These are phyloP conservation scores for Hypomontagnella monticulosa DNA, from an alignment of 495 filamentous ascomycete species.

Conservation along the genomic window DNA sequence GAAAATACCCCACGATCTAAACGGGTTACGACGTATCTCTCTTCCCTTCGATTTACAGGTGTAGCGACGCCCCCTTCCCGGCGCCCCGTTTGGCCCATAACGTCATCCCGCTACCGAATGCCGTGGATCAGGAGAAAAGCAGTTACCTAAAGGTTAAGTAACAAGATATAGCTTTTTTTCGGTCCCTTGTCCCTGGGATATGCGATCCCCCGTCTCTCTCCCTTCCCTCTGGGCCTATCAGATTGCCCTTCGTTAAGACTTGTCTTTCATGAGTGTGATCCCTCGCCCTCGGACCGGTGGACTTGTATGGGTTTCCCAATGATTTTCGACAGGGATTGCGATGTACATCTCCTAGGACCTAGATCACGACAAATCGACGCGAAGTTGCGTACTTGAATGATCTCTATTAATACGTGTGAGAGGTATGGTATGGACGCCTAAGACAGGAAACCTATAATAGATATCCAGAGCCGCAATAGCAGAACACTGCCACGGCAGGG, in stretches of 20 bases:
- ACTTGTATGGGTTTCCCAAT: conserved; percentile 6
- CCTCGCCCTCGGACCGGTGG: conserved; percentile 7
- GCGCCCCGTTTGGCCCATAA: conserved; percentile 28
- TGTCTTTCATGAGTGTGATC: conserved; percentile 4
- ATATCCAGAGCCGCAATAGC: too few relatives aligned
- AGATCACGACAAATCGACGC: conserved; percentile 23
- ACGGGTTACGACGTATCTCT: conserved; percentile 36
- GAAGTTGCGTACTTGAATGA: neutral
- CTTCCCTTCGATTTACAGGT: conserved; percentile 25
- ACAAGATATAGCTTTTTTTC: conserved; percentile 30
- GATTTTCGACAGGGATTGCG: conserved; percentile 9
- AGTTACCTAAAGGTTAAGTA: conserved; percentile 45
- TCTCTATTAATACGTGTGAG: neutral
- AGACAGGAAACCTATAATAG: neutral
- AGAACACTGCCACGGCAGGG: too few relatives aligned
- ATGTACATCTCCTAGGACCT: conserved; percentile 9
- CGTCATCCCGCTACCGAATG: conserved; percentile 39
- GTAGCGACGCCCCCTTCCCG: conserved; percentile 27
- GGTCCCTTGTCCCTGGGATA: conserved; percentile 19
- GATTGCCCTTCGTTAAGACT: neutral
- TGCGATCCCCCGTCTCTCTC: conserved; percentile 4
- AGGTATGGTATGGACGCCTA: neutral
- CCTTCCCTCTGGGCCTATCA: conserved; percentile 21
- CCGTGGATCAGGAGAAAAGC: conserved; percentile 24
- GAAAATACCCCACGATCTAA: conserved; percentile 44